phyloP scores from a whole-genome alignment of 2,329 filamentous ascomycete species.

The Cyanodermella asteris region DNA sequence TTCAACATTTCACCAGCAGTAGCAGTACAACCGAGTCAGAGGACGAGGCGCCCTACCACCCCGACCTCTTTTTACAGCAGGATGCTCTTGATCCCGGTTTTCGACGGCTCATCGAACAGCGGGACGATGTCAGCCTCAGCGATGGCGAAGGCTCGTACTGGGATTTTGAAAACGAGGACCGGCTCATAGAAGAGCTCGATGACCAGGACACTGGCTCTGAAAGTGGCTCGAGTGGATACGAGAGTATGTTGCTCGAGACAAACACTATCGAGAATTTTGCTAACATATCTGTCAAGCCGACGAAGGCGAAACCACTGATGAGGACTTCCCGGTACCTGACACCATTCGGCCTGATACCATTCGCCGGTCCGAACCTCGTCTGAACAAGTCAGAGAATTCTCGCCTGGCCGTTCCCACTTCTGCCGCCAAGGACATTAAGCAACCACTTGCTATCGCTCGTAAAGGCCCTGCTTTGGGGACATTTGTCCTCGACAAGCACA shows the following conservation, averaged over 20 bases:
- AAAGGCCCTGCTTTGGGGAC: no score
- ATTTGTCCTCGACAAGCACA: no score
- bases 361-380: no score
- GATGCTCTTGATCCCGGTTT: constrained; percentile 50
- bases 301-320: no score
- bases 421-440: no score
- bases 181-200: constrained; percentile 4
- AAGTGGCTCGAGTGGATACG: constrained; percentile 28
- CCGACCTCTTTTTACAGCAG: constrained; percentile 59
- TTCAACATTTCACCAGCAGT: constrained; percentile 40
- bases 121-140: constrained; percentile 18
- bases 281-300: constrained; percentile 26
- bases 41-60: constrained; percentile 45
- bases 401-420: no score
- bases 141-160: constrained; percentile 10
- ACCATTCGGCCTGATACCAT: no score
- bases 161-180: constrained; percentile 8
- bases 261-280: constrained; percentile 21
- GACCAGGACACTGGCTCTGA: constrained; percentile 10
- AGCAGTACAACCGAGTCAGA: constrained; percentile 15
- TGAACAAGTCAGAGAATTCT: no score
- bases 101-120: constrained; percentile 47
- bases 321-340: no score
- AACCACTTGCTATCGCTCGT: no score
- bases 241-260: constrained; percentile 25